Conservation (phyloP, 345 rosid species). For the Linum lewisii region DNA sequence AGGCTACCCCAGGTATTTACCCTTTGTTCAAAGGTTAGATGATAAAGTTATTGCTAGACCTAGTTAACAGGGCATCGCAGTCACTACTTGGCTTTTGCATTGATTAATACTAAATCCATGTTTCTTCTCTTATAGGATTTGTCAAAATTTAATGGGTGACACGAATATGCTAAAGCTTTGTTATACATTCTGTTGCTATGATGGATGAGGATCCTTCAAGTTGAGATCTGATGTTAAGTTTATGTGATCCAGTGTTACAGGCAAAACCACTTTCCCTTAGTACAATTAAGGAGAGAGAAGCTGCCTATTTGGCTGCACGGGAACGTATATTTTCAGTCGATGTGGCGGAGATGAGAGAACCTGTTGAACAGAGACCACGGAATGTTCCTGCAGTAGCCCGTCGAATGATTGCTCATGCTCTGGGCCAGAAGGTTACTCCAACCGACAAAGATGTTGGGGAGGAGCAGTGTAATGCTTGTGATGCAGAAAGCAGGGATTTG, state of each 20-base stretch:
- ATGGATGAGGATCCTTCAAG: not conserved
- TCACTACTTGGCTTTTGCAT: not conserved
- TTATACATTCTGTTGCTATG: no score
- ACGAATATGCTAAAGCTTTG: no score
- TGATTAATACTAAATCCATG: no score
- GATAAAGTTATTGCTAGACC: not conserved
- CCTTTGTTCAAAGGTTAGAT: not conserved
- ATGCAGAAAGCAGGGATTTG: not conserved
- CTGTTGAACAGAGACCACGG: slow-evolving; percentile 33
- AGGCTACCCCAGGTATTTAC: slow-evolving; percentile 35
- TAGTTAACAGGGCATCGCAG: not conserved
- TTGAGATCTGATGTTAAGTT: slow-evolving; percentile 1
- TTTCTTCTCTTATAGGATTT: no score
- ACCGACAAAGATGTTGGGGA: slow-evolving; percentile 12
- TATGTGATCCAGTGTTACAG: slow-evolving; percentile 25
- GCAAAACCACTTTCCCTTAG: slow-evolving; percentile 23
- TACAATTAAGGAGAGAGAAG: slow-evolving; percentile 47
- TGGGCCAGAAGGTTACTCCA: slow-evolving; percentile 37
- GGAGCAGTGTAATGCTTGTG: slow-evolving; percentile 6
- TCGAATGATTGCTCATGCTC: slow-evolving; percentile 71
- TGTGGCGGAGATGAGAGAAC: slow-evolving; percentile 26
- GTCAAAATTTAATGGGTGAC: no score
- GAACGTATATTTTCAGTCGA: slow-evolving; percentile 43
- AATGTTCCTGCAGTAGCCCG: slow-evolving; percentile 49
- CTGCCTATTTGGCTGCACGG: slow-evolving; percentile 60